Evolutionary conservation across 108 stramenopile genomes (phyloP).

Genomic region (Epipyxis sp.): DNA sequence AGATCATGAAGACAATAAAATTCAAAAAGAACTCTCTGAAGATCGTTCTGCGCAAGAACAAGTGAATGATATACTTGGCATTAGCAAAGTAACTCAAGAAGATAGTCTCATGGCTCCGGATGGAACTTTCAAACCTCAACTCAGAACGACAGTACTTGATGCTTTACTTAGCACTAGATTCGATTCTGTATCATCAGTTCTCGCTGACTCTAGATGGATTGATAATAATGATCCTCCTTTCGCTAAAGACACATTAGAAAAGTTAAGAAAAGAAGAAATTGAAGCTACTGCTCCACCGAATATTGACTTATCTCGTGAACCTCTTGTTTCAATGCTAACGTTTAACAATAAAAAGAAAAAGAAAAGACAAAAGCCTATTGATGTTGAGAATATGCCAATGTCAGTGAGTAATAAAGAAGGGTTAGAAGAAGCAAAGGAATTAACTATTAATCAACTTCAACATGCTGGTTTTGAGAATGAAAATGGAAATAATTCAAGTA

Average conservation of each 20-base stretch:
- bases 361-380: background rate
- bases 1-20: background rate
- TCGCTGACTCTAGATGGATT: constrained; percentile 39
- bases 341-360: background rate
- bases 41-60: background rate
- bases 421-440: background rate
- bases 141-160: constrained; percentile 53
- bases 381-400: too few relatives aligned
- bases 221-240: background rate
- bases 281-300: background rate
- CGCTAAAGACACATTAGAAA: background rate
- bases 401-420: background rate
- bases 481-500: constrained; percentile 21
- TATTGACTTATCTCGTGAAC: background rate
- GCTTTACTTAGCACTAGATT: constrained; percentile 55
- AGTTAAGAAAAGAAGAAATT: background rate
- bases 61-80: background rate
- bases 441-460: constrained; percentile 48
- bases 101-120: background rate
- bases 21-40: background rate
- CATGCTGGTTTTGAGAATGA: constrained; percentile 48
- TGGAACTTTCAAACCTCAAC: constrained; percentile 54
- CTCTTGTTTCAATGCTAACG: background rate
- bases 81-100: background rate
- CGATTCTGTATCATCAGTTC: constrained; percentile 64